Base-by-base conservation (phyloP, 306 rosid species). In the Trichosanthes truncata region DNA sequence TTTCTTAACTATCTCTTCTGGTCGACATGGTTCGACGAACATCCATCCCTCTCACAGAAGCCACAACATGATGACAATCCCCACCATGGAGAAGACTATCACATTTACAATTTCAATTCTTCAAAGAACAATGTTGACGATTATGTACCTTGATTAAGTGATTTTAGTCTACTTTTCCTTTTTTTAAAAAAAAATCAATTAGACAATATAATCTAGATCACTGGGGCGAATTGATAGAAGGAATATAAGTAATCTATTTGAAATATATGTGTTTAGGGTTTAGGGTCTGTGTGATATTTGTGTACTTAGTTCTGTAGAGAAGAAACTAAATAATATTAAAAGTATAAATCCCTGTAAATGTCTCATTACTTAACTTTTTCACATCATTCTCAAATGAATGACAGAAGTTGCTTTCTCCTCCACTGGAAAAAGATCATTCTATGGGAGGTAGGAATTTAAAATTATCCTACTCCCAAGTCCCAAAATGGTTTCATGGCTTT, bases 1-100 rank as follows among this genome's bases (percentile, higher is more conserved):
- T 91, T 94, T 81, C 59, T 94, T 84, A 91, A 83, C 89, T 94
- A 88, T 88, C 86, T 94, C 55, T 92, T 88, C 74, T 94, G 97
- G 92, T 89, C 97, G 0, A 82, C 49, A 46, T 91, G 95, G 91
- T 94, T 85, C 74, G 83, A 89, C 20, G 80, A 78, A 46, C 83
- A 57, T 72, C 85, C 89, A 35, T 79, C 97, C 31, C 29, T 76
- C 18, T 78, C 87, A 56, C 20, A 68, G 66, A 53, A 71, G 57
- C 87, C 61, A 67, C 51, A 53, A 25, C 82, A 78, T 23, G 60
- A 40, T 56, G 81, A 77, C 60, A 25, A 26, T 67, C 23, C 11
- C 11, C 61, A 46, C 12, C 29, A 36, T 51, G 71, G 10, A 36
- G 81, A 71, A 61, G 85, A 80, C 60, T 26, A 78, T 62, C 76